A percentile compares a stretch with the other conserved stretches of the same genome.
These are phyloP conservation scores for Irpex sp. DNA, from an alignment of 1,284 basidiomycete species.

Conservation along the genomic window DNA sequence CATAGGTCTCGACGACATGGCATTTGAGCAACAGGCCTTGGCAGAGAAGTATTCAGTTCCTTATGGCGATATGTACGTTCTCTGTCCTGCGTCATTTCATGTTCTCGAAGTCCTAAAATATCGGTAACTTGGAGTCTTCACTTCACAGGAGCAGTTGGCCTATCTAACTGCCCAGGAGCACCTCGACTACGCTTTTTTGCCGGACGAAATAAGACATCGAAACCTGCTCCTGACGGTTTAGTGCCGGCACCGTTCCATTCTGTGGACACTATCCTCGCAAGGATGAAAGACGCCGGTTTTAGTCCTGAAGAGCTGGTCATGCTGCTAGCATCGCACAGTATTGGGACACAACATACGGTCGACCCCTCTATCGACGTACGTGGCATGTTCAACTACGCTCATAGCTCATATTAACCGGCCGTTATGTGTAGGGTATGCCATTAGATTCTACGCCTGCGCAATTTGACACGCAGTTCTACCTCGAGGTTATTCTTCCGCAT, in stretches of 20 bases:
- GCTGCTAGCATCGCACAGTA: constrained; percentile 31
- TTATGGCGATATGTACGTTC: constrained; percentile 30
- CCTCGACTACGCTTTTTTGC: constrained; percentile 33
- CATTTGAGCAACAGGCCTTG: constrained; percentile 23
- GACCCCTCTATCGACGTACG: constrained; percentile 28
- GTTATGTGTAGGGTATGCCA: constrained; percentile 25
- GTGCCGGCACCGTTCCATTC: constrained; percentile 34
- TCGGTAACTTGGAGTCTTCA: constrained; percentile 26
- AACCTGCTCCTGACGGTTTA: constrained; percentile 24
- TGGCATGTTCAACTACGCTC: background rate
- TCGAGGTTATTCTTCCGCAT: constrained; percentile 9
- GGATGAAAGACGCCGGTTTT: constrained; percentile 37
- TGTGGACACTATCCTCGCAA: constrained; percentile 34
- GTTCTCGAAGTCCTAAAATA: background rate
- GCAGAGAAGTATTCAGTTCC: constrained; percentile 34
- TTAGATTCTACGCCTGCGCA: constrained; percentile 36
- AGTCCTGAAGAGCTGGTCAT: constrained; percentile 35
- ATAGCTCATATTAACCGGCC: background rate
- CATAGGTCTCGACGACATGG: background rate
- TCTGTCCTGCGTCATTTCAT: background rate
- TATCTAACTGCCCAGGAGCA: constrained; percentile 34
- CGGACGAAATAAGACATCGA: constrained; percentile 29
- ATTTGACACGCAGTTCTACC: background rate
- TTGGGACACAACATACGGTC: constrained; percentile 29
- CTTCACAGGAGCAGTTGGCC: constrained; percentile 37